Conservation (phyloP, 2,329 filamentous ascomycete genomes). For the Helotiales sp. region DNA sequence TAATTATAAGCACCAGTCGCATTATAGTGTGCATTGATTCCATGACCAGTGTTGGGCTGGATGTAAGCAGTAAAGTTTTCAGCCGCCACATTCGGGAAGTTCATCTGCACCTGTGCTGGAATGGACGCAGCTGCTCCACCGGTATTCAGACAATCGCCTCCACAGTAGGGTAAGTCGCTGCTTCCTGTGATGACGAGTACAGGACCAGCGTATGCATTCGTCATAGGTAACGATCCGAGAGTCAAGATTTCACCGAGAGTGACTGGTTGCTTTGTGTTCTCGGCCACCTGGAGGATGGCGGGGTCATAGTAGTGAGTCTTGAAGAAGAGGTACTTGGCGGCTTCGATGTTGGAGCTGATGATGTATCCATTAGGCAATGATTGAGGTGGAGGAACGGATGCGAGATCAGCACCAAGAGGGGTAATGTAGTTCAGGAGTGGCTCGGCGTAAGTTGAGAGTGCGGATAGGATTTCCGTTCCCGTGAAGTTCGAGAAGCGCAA, state of each 20-base stretch:
- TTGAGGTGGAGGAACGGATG: slow-evolving; percentile 30
- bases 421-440: slow-evolving; percentile 15
- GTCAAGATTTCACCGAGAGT: slow-evolving; percentile 60
- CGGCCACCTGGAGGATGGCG: slow-evolving; percentile 47
- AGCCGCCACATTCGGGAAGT: slow-evolving; percentile 38
- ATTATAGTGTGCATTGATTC: slow-evolving; percentile 45
- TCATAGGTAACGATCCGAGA: slow-evolving; percentile 41
- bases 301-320: slow-evolving; percentile 56
- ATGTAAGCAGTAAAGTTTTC: slow-evolving; percentile 53
- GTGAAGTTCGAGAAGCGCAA: slow-evolving; percentile 39
- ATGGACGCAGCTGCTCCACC: slow-evolving; percentile 28
- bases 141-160: slow-evolving; percentile 56
- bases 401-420: slow-evolving; percentile 8
- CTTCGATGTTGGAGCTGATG: slow-evolving; percentile 44
- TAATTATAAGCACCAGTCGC: slow-evolving; percentile 38
- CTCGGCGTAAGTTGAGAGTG: slow-evolving; percentile 18
- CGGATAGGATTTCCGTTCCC: slow-evolving; percentile 18
- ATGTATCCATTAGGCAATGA: slow-evolving; percentile 53
- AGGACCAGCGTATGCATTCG: slow-evolving; percentile 50
- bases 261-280: slow-evolving; percentile 53
- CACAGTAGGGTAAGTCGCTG: slow-evolving; percentile 58
- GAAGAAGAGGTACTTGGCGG: slow-evolving; percentile 54
- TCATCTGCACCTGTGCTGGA: slow-evolving; percentile 36
- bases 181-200: slow-evolving; percentile 60
- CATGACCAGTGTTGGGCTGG: slow-evolving; percentile 52